Evolutionary conservation across 768 basidiomycete species (phyloP), one percentile per base, ranked within the genome.

Genomic region (Tylopilus sp.): DNA sequence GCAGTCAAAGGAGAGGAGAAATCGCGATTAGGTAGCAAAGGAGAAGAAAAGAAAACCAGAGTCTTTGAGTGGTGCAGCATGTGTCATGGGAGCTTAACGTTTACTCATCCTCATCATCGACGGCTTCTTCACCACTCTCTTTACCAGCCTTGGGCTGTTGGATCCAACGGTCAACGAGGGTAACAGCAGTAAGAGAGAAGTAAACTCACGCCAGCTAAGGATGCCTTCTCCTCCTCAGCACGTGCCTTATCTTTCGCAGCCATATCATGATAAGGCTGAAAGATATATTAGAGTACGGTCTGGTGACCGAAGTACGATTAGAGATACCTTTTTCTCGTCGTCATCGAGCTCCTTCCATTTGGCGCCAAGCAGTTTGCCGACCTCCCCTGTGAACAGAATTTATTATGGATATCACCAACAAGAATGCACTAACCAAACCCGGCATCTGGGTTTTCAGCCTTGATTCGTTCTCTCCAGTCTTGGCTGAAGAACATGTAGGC

Each of bases 401-500:
- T 22, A 54, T n/a, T 36, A 20, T 45, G 10, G 33, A 43, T 23
- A 52, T 51, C 39, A 39, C 9, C 17, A 43, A 30, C 11, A 13
- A 20, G 41, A 18, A 54, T 26, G 57, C 78, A 58, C 65, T 53
- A 58, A 89, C 94, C 95, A 65, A 98, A 98, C 50, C 86, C 79
- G 25, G 91, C 93, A 52, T 94, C 91, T 44, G 95, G 95, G 75
- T 98, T 95, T 75, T 97, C 93, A 51, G 81, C 66, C 84, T 95
- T 95, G 80, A 98, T 90, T 68, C 88, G 82, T 73, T 95, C 89
- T 67, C 95, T 82, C 90, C 91, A 88, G 71, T 93, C 95, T 70
- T 94, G 90, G 62, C 83, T 86, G 80, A 98, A 98, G 87, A 94
- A 94, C 95, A 98, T 97, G 77, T 97, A 98, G 36, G 95, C 93